phyloP scores from a whole-genome alignment of 106 monocot species.

The Dendrobium officinale region DNA sequence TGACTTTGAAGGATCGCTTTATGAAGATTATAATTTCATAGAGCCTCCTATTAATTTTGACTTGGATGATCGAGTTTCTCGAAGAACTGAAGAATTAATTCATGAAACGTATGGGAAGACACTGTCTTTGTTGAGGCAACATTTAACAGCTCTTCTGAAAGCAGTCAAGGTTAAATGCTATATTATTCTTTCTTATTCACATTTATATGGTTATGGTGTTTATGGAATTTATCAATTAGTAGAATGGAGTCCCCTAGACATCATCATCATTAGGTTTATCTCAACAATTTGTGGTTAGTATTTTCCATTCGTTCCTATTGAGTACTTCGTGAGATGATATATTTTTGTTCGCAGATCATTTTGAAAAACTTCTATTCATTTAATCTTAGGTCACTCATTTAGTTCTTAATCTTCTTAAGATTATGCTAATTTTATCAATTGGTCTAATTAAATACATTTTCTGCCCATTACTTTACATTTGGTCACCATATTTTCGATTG shows the following conservation, averaged over 20 bases:
- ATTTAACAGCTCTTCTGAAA: slow-evolving; percentile 68
- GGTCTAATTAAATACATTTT: too few relatives aligned
- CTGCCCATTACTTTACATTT: too few relatives aligned
- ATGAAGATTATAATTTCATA: slow-evolving; percentile 62
- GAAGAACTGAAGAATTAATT: slow-evolving; percentile 63
- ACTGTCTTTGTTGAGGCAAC: slow-evolving; percentile 40
- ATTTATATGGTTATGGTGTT: not conserved
- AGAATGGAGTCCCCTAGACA: too few relatives aligned
- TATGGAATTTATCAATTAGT: too few relatives aligned
- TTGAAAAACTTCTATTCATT: not conserved
- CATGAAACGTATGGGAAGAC: slow-evolving; percentile 53
- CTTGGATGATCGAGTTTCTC: slow-evolving; percentile 63
- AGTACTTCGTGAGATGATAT: too few relatives aligned
- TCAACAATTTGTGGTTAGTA: not conserved
- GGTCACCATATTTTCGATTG: too few relatives aligned
- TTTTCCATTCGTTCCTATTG: too few relatives aligned
- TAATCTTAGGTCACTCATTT: not conserved
- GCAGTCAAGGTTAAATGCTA: slow-evolving; percentile 51
- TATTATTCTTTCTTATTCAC: not conserved
- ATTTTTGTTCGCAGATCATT: not conserved
- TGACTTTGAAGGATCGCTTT: slow-evolving; percentile 81
- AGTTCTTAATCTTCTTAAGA: not conserved
- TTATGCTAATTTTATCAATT: not conserved
- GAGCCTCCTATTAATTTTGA: slow-evolving; percentile 62
- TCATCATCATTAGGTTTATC: not conserved